Evolutionary conservation across 495 filamentous ascomycete species (phyloP).

Genomic region (Aspergillus indologenus): DNA sequence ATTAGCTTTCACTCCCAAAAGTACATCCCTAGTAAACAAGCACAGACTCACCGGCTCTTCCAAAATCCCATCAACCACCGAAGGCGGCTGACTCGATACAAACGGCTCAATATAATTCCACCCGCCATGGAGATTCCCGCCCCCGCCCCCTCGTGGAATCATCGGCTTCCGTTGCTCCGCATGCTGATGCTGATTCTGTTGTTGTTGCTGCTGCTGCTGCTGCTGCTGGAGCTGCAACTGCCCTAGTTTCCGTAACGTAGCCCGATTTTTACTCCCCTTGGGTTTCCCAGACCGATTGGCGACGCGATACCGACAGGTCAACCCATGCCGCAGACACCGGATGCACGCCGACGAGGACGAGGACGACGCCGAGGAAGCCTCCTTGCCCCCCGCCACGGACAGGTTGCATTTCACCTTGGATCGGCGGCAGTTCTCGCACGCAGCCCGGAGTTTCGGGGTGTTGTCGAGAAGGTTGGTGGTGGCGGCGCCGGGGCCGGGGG

Average conservation of each 20-base stretch:
- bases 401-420: slow-evolving; percentile 49
- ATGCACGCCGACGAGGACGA: slow-evolving; percentile 23
- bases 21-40: neutral
- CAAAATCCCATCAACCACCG: neutral
- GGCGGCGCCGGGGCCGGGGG: slow-evolving; percentile 20
- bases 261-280: slow-evolving; percentile 47
- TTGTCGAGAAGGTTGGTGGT: slow-evolving; percentile 29
- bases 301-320: slow-evolving; percentile 44
- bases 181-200: slow-evolving; percentile 18
- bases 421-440: slow-evolving; percentile 47
- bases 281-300: slow-evolving; percentile 48
- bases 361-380: slow-evolving; percentile 10
- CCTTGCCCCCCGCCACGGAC: slow-evolving; percentile 27
- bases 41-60: neutral
- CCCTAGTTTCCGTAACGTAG: slow-evolving; percentile 42
- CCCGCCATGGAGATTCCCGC: neutral
- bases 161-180: slow-evolving; percentile 2
- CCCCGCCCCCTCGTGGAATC: slow-evolving; percentile 1
- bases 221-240: slow-evolving; percentile 36
- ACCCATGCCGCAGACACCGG: slow-evolving; percentile 44
- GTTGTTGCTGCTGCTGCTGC: neutral
- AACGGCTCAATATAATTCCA: neutral
- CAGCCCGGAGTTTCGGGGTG: slow-evolving; percentile 41
- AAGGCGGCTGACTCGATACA: neutral
- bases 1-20: too few relatives aligned